A percentile compares a stretch with the other conserved stretches of the same genome.
Evolutionary conservation across 164 flowering plant genomes (phyloP).

Genomic region (Euptelea pleiosperma): DNA sequence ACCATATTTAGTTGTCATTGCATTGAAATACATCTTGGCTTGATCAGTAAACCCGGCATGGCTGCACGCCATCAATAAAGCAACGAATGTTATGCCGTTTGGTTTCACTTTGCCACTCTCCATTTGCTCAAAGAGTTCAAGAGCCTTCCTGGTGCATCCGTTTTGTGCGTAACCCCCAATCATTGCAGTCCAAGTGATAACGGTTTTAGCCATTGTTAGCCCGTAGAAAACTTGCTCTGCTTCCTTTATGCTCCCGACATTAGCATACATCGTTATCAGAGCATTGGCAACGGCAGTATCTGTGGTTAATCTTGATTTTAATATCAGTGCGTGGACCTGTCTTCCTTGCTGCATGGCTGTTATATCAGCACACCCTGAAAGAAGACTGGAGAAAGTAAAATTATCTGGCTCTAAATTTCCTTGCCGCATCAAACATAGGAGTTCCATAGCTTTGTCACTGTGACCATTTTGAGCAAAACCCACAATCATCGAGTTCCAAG

Average conservation of each 20-base stretch:
- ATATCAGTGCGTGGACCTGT: constrained; percentile 9
- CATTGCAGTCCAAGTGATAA: constrained; percentile 16
- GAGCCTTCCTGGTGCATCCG: constrained; percentile 9
- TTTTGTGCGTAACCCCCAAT: constrained; percentile 16
- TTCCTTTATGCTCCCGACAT: constrained; percentile 11
- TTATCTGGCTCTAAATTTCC: constrained; percentile 13
- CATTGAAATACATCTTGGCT: constrained; percentile 5
- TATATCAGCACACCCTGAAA: constrained; percentile 15
- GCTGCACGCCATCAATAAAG: constrained; percentile 13
- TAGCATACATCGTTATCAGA: constrained; percentile 15
- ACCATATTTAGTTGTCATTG: constrained; percentile 7
- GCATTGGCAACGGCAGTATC: constrained; percentile 15
- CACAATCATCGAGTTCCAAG: constrained; percentile 13
- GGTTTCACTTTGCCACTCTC: constrained; percentile 9
- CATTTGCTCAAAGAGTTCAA: constrained; percentile 10
- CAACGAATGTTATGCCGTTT: constrained; percentile 11
- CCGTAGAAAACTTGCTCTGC: constrained; percentile 5
- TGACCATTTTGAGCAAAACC: constrained; percentile 10
- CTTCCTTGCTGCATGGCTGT: constrained; percentile 11
- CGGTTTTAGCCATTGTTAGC: neutral
- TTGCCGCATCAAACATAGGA: constrained; percentile 14
- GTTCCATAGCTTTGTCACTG: constrained; percentile 8
- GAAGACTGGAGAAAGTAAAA: constrained; percentile 9
- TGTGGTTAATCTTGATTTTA: constrained; percentile 1
- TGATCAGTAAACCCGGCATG: constrained; percentile 10